A percentile compares a stretch with the other conserved stretches of the same genome.
These are phyloP conservation scores for Zygotorulaspora mrakii DNA, from an alignment of 1,139 yeast species.

Conservation along the genomic window DNA sequence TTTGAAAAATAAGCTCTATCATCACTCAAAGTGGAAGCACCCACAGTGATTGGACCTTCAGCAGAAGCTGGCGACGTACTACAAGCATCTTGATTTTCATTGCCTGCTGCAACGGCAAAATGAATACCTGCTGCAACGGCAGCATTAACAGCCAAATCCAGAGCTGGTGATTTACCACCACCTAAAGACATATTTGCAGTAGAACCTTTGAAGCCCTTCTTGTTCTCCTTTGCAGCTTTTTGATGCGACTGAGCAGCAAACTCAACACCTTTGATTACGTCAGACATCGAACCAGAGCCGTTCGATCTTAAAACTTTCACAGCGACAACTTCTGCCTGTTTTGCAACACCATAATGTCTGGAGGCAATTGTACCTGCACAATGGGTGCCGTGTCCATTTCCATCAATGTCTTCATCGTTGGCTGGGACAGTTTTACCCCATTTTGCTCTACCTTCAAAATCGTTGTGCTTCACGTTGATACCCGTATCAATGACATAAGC, in stretches of 20 bases:
- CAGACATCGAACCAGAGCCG: constrained; percentile 79
- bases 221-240: constrained; percentile 51
- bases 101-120: constrained; percentile 88
- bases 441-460: constrained; percentile 84
- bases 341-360: constrained; percentile 71
- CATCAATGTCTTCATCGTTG: constrained; percentile 80
- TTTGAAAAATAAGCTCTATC: constrained; percentile 77
- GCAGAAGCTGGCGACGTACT: constrained; percentile 81
- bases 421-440: constrained; percentile 92
- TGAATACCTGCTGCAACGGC: constrained; percentile 78
- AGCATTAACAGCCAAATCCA: constrained; percentile 79
- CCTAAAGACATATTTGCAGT: constrained; percentile 90
- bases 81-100: constrained; percentile 82
- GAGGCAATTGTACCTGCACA: constrained; percentile 86
- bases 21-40: constrained; percentile 75
- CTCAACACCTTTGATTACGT: constrained; percentile 78
- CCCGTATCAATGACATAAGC: constrained; percentile 92
- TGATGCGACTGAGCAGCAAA: constrained; percentile 64
- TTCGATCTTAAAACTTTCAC: constrained; percentile 72
- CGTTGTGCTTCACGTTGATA: constrained; percentile 71
- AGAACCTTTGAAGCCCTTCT: constrained; percentile 74
- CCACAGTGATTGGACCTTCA: constrained; percentile 71
- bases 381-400: constrained; percentile 88
- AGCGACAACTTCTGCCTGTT: constrained; percentile 69
- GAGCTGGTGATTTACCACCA: constrained; percentile 79